phyloP scores from a whole-genome alignment of 805 yeast genomes.

The Metschnikowia sp. region DNA sequence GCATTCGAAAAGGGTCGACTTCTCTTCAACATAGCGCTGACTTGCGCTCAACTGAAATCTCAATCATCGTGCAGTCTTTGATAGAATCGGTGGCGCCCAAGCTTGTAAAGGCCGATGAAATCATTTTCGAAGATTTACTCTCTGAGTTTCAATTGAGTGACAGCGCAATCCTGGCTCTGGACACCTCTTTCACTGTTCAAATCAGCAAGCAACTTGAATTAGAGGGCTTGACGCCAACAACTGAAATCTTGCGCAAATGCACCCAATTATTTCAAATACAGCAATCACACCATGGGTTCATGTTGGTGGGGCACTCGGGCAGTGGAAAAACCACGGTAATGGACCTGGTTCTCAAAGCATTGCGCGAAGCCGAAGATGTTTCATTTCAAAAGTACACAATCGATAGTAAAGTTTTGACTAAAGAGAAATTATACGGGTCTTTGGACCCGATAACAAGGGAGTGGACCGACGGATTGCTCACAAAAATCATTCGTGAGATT shows the following conservation, averaged over 20 bases:
- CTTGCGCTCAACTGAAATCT: conserved; percentile 4
- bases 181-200: conserved; percentile 22
- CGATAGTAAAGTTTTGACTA: conserved; percentile 74
- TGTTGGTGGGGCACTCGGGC: conserved; percentile 75
- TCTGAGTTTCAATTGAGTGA: conserved; percentile 15
- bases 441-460: conserved; percentile 78
- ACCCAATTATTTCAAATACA: conserved; percentile 62
- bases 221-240: conserved; percentile 31
- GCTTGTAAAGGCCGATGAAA: conserved; percentile 51
- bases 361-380: conserved; percentile 32
- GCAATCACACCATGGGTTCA: conserved; percentile 68
- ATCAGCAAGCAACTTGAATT: conserved; percentile 26
- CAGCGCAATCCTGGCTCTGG: conserved; percentile 17
- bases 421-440: conserved; percentile 63
- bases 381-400: conserved; percentile 41
- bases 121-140: conserved; percentile 23
- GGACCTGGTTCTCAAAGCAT: conserved; percentile 44
- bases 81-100: conserved; percentile 67
- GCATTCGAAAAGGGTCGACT: neutral
- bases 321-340: conserved; percentile 67
- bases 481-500: conserved; percentile 59
- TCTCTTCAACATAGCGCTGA: neutral
- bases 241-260: conserved; percentile 51
- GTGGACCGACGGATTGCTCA: conserved; percentile 88
- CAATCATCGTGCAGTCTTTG: conserved; percentile 38